Base-by-base conservation (phyloP, 805 yeast genomes). In the Candida silvatica region DNA sequence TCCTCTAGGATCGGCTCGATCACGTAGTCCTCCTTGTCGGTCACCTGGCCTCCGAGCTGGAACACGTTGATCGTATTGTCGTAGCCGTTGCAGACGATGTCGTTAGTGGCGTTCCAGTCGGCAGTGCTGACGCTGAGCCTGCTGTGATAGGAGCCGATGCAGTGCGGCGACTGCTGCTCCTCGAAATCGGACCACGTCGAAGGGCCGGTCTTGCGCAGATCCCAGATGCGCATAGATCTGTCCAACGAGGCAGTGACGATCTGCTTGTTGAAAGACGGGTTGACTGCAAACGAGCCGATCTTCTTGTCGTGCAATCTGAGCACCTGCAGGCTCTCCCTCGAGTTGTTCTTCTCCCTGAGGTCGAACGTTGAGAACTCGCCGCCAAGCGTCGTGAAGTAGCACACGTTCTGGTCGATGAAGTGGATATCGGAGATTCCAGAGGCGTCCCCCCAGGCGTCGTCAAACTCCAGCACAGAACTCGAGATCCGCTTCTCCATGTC, bases 241-340 rank as follows among this genome's bases (percentile, higher is more conserved):
- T 90, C 98, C 31, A 92, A 65, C 0, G 97, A 87, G 0, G 88
- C 95, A 0, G 97, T 80, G 0, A 90, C 94, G 2, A 87, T 66
- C 42, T 82, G 82, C 44, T 77, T 55, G 1, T 69, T 59, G 23
- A 67, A 63, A 14, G 61, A 54, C 1, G 97, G 97, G 47, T 86
- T 86, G 14, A 85, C 70, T 1, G 80, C 52, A 56, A 92, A 85
- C 1, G 94, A 86, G 0, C 97, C 97, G 37, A 92, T 88, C 52
- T 92, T 92, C 52, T 90, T 88, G 49, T 84, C 94, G 38, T 88
- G 85, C 12, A 88, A 55, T 43, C 94, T 65, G 29, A 68, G 61
- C n/a, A 77, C 58, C 4, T 57, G 46, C 4, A 48, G 39, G 15
- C 37, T 39, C 5, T 46, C 34, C 30, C 45, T 37, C 39, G 31